These are phyloP conservation scores for Pyrenula massariospora DNA, from an alignment of 495 filamentous ascomycete species.

Conservation along the genomic window DNA sequence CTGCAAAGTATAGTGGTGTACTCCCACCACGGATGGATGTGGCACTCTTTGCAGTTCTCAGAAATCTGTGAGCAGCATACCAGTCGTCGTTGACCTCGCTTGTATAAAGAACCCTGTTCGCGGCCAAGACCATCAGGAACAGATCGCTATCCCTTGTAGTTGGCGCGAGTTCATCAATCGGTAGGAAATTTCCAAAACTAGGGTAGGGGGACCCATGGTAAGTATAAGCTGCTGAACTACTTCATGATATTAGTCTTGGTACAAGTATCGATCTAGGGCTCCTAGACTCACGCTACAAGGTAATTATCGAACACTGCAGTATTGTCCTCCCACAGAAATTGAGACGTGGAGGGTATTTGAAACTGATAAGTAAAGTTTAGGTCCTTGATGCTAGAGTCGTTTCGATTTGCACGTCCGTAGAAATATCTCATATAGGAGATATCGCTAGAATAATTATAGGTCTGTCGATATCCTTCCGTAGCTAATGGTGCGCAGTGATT, in stretches of 20 bases:
- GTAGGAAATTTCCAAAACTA: too few relatives aligned
- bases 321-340: not conserved
- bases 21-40: too few relatives aligned
- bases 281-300: too few relatives aligned
- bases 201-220: too few relatives aligned
- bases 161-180: too few relatives aligned
- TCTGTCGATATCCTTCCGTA: not conserved
- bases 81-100: too few relatives aligned
- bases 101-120: not conserved
- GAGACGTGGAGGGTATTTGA: not conserved
- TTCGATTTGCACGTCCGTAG: not conserved
- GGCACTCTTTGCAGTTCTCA: not conserved
- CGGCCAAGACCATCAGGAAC: not conserved
- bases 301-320: not conserved
- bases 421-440: too few relatives aligned
- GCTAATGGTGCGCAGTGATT: too few relatives aligned
- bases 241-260: too few relatives aligned
- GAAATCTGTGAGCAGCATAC: slow-evolving; percentile 1
- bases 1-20: not conserved
- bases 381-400: not conserved
- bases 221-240: too few relatives aligned
- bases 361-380: not conserved
- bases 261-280: too few relatives aligned
- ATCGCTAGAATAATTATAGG: slow-evolving; percentile 5
- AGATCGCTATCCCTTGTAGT: slow-evolving; percentile 2